Conservation (phyloP, 345 rosid genomes). For the sweet orange (Citrus sinensis) region DVS_A1.0 CM039162.1:18439501-18440000, state of each 20-base stretch:
- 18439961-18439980: conserved; percentile 84
- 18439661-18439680: neutral
- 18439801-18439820: neutral
- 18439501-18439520: neutral
- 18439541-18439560: neutral
- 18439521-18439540: neutral
- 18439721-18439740: neutral
- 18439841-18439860: neutral
- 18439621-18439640: neutral
- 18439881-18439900: neutral
- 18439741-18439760: neutral
- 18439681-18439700: neutral
- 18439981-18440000: conserved; percentile 92
- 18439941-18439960: neutral
- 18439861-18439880: neutral
- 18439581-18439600: neutral
- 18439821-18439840: neutral
- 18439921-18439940: neutral
- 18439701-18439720: neutral
- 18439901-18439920: neutral
- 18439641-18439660: neutral
- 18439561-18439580: neutral
- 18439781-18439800: neutral
- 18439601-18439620: neutral
- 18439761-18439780: neutral